A percentile compares a stretch with the other conserved stretches of the same genome.
These are phyloP conservation scores for Cardiospermum halicacabum DNA, from an alignment of 345 rosid species.

Conservation along the genomic window DNA sequence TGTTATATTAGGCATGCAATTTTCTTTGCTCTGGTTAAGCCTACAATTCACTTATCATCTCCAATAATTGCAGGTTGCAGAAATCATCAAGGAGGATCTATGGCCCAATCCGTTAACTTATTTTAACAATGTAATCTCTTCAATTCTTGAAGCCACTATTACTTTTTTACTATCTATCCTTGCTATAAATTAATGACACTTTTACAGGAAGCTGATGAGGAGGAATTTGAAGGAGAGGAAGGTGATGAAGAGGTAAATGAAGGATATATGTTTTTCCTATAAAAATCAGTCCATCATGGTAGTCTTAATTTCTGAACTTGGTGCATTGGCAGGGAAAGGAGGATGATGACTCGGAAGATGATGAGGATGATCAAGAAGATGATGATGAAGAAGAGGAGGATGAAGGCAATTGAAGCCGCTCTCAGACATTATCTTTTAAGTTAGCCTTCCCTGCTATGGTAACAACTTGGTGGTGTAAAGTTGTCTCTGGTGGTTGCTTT, in stretches of 20 bases:
- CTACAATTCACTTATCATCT: conserved; percentile 1
- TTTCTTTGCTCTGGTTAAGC: conserved; percentile 3
- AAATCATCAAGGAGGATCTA: conserved; percentile 86
- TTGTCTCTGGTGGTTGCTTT: conserved; percentile 25
- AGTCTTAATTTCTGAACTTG: conserved; percentile 4
- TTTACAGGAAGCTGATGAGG: conserved; percentile 70
- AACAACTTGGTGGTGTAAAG: conserved; percentile 34
- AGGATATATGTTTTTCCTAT: not conserved
- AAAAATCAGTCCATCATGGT: not conserved
- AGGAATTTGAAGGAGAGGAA: conserved; percentile 52
- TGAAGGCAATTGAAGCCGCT: conserved; percentile 24
- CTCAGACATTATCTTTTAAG: not conserved
- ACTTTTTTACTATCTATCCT: not conserved
- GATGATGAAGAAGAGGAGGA: conserved; percentile 27
- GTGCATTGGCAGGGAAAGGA: conserved; percentile 42
- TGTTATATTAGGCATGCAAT: not conserved
- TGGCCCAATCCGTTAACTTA: conserved; percentile 93
- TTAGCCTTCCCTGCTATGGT: conserved; percentile 14
- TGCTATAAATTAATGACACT: not conserved
- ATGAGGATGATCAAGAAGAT: conserved; percentile 38
- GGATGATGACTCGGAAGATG: conserved; percentile 48
- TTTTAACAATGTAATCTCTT: conserved; percentile 62
- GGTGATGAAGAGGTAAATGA: conserved; percentile 57
- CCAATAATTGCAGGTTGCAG: conserved; percentile 62
- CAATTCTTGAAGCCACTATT: not conserved